Conservation (phyloP, 257 asterid species). For the Hygrophila difformis region DNA sequence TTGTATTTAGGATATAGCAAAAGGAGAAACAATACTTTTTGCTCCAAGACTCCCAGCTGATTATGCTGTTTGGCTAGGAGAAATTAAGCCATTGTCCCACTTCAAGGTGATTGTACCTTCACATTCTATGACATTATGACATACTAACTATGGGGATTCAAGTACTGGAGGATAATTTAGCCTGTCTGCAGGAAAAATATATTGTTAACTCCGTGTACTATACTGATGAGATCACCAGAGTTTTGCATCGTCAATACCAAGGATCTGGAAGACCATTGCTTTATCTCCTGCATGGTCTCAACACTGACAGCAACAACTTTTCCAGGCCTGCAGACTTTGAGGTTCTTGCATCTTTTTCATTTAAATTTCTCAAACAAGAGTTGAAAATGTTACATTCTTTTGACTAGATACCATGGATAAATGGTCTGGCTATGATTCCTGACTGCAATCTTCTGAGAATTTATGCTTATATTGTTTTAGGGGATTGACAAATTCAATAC, state of each 20-base stretch:
- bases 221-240: constrained; percentile 66
- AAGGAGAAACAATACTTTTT: constrained; percentile 75
- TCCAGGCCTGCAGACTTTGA: constrained; percentile 82
- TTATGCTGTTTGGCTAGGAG: constrained; percentile 94
- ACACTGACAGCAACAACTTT: constrained; percentile 75
- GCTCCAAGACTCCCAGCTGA: constrained; percentile 80
- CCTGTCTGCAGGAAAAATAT: constrained; percentile 63
- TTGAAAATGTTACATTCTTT: constrained; percentile 4
- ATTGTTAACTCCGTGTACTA: constrained; percentile 49
- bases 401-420: not conserved
- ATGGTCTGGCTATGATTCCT: not conserved
- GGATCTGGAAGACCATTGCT: constrained; percentile 68
- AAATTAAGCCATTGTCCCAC: constrained; percentile 65
- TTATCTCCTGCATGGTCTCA: constrained; percentile 85
- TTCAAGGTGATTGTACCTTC: constrained; percentile 55
- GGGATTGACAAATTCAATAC: constrained; percentile 70
- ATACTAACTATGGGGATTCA: not conserved
- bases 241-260: constrained; percentile 46
- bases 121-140: too few relatives aligned
- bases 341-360: constrained; percentile 32
- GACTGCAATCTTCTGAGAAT: constrained; percentile 8
- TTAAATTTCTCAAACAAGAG: constrained; percentile 11
- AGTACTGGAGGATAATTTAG: constrained; percentile 14
- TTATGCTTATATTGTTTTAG: constrained; percentile 29
- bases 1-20: constrained; percentile 62